Conservation (phyloP, 2,329 filamentous ascomycete species). For the Neurospora sp. region DNA sequence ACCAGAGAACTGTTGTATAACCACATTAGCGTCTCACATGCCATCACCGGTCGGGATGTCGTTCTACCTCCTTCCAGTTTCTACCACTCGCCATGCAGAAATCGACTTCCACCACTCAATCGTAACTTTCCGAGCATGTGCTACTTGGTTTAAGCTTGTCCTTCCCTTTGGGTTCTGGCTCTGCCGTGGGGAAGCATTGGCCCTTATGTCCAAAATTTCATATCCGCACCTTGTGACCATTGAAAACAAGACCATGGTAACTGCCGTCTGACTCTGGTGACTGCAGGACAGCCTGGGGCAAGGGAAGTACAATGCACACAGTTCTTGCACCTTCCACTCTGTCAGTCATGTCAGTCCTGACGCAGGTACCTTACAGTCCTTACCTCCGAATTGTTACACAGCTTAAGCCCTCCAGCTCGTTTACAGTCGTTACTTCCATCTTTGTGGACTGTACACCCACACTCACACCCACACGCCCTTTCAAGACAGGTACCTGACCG, state of each 20-base stretch:
- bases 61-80: background rate
- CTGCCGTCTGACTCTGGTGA: background rate
- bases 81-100: background rate
- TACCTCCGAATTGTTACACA: background rate
- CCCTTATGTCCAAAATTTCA: background rate
- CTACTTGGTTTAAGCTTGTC: background rate
- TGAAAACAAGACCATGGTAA: background rate
- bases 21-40: background rate
- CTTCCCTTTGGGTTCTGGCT: background rate
- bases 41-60: background rate
- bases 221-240: background rate
- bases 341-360: background rate
- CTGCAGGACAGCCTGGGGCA: background rate
- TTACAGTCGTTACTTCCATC: background rate
- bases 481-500: background rate
- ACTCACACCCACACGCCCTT: background rate
- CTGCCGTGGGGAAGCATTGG: background rate
- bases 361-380: background rate
- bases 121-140: background rate
- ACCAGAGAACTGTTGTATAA: background rate
- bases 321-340: background rate
- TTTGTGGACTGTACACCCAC: background rate
- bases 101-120: background rate
- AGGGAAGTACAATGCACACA: background rate
- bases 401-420: background rate